These are phyloP conservation scores for Geotrichum candidum DNA, from an alignment of 1,139 yeast genomes.

Conservation along the genomic window DNA sequence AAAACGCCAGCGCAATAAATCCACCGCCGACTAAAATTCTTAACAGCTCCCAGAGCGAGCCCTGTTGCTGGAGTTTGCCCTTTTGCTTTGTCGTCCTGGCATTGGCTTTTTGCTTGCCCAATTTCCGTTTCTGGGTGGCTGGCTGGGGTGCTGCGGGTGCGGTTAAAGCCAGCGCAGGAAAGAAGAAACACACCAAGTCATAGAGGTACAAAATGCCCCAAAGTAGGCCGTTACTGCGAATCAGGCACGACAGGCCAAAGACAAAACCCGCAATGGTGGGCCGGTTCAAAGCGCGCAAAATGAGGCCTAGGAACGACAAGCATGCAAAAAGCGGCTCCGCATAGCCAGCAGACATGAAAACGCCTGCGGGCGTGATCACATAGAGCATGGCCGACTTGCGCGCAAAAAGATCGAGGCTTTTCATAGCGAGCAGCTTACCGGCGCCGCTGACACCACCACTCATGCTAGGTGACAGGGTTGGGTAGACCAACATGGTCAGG, in stretches of 20 bases:
- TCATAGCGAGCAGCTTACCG: neutral
- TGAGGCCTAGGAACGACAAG: slow-evolving; percentile 56
- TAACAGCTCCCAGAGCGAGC: neutral
- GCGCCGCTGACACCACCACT: slow-evolving; percentile 20
- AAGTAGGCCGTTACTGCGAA: slow-evolving; percentile 71
- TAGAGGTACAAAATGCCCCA: slow-evolving; percentile 62
- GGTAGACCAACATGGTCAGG: slow-evolving; percentile 40
- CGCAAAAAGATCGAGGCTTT: slow-evolving; percentile 28
- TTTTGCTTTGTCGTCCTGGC: neutral
- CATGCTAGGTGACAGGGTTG: slow-evolving; percentile 22
- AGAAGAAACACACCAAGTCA: slow-evolving; percentile 39
- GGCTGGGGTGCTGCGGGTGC: neutral
- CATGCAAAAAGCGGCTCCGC: slow-evolving; percentile 71
- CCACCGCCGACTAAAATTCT: slow-evolving; percentile 47
- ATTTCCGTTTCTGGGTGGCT: neutral
- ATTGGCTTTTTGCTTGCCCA: neutral
- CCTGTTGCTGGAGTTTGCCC: neutral
- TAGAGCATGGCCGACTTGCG: slow-evolving; percentile 44
- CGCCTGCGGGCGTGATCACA: slow-evolving; percentile 70
- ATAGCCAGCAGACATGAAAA: slow-evolving; percentile 69
- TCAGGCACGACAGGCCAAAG: slow-evolving; percentile 52
- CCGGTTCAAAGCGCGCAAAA: slow-evolving; percentile 35
- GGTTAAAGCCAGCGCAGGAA: slow-evolving; percentile 25
- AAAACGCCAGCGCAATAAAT: slow-evolving; percentile 44
- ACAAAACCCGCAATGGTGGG: slow-evolving; percentile 54